Base-by-base conservation (phyloP, 2,329 filamentous ascomycete species). In the Xylariaceae sp. region DNA sequence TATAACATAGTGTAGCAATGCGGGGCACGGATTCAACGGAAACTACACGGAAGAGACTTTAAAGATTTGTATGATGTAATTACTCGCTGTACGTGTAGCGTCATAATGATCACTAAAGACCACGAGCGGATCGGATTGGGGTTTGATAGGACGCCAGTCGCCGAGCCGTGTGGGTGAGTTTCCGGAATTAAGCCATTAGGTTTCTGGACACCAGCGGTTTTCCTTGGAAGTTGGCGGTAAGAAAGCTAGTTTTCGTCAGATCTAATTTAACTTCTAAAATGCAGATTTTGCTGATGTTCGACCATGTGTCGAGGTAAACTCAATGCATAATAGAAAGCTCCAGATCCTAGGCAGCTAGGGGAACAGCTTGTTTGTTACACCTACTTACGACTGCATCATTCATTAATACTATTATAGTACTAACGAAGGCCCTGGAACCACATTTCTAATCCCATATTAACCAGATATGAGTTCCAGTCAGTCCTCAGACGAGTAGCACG, bases 11-110 rank as follows among this genome's bases (percentile, higher is more conserved):
- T n/a, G n/a, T n/a, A n/a, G 10, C 32, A 42, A 52, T 53, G 53
- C 43, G 54, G 61, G 59, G 46, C 50, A 50, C 26, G 44, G 7
- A 20, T 48, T 49, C 7, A 16, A 47, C 16, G 41, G 48, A 29
- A 32, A 29, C 40, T 40, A 48, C 23, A 23, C 32, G 29, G 41
- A 44, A 20, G 45, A 59, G 48, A 54, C 52, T 50, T 61, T 41
- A 18, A 58, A 47, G 48, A 44, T 42, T 51, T 9, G 55, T 48
- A 65, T 67, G 59, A 67, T 66, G 65, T 63, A 62, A 66, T 64
- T 23, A 26, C 56, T 40, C 44, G 23, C n/a, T n/a, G n/a, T n/a
- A n/a, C n/a, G n/a, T n/a, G 41, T 19, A 32, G 20, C 50, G 60
- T 57, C 54, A 57, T 40, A 54, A 32, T 16, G 50, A 56, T 60